A percentile compares a stretch with the other conserved stretches of the same genome.
Conservation (phyloP, 345 rosid species). For the Brassica carinata region DNA sequence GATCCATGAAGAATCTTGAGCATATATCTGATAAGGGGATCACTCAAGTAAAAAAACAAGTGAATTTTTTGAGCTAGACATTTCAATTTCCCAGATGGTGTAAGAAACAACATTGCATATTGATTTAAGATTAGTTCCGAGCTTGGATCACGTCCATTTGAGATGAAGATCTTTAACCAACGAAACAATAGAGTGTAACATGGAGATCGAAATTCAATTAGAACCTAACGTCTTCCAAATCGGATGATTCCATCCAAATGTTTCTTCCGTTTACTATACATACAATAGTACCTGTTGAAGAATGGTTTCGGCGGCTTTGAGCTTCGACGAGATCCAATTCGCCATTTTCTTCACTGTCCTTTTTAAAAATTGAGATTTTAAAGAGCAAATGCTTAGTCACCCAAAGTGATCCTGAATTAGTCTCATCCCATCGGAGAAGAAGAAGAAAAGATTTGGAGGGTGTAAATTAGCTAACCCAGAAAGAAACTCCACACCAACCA, state of each 20-base stretch:
- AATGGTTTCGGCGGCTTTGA: slow-evolving; percentile 87
- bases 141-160: neutral
- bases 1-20: neutral
- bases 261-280: neutral
- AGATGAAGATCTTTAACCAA: neutral
- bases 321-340: slow-evolving; percentile 92
- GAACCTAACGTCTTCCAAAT: slow-evolving; percentile 12
- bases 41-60: neutral
- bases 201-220: neutral
- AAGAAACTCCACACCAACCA: slow-evolving; percentile 16
- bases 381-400: slow-evolving; percentile 4
- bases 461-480: slow-evolving; percentile 11
- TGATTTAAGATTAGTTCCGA: neutral
- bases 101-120: neutral
- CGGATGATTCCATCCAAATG: neutral
- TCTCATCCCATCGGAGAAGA: slow-evolving; percentile 16
- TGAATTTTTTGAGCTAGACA: neutral
- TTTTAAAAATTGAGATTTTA: neutral
- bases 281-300: slow-evolving; percentile 64
- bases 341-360: slow-evolving; percentile 52
- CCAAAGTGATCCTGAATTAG: slow-evolving; percentile 12
- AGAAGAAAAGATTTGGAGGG: slow-evolving; percentile 15
- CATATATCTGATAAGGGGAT: neutral
- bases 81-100: neutral
- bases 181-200: neutral